Base-by-base conservation (phyloP, 768 basidiomycete species). In the Mycena chlorophos region DNA sequence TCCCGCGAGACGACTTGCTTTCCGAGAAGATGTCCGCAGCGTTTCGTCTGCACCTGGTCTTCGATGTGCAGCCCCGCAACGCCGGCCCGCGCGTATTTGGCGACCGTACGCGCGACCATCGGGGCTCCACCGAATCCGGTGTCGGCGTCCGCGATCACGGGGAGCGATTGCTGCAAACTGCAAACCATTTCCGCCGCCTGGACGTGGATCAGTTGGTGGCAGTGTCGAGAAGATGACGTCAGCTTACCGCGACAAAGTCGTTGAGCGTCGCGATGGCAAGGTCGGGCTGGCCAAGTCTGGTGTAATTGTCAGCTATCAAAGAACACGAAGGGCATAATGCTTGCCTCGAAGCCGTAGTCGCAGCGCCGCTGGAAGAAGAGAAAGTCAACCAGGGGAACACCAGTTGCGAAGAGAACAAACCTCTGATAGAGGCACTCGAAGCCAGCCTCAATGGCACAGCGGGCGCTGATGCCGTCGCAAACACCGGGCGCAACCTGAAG, bases 91-190 rank as follows among this genome's bases (percentile, higher is more conserved):
- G 73, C 80, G 57, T 89, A 90, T 67, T 87, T 81, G 17, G 73
- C 78, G 10, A 91, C 85, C 2, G 88, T 90, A 34, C 88, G 86
- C 12, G 86, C 86, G 26, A 90, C 82, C 77, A 84, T 90, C 10
- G 82, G 80, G 1, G 87, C 84, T 17, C 88, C 88, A 60, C 88
- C 88, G 13, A 69, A 85, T 84, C 88, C 88, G 50, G 88, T 90
- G 65, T 91, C 89, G 12, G 88, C 88, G 61, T 91, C 88, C 1
- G 88, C 88, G 57, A 91, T 89, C n/a, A 91, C 83, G n/a, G n/a
- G n/a, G n/a, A n/a, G n/a, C n/a, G n/a, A n/a, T n/a, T n/a, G 87
- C 62, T 83, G 74, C 43, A 89, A 63, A 49, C 83, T 74, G 70
- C 83, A 84, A 50, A 89, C 85, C 84, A 88, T 87, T 65, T 83